Percentiles rank a stretch among this genome's conserved stretches.
These are phyloP conservation scores for Flueggea neowawraea DNA, from an alignment of 441 rosid species.

Conservation along the genomic window DNA sequence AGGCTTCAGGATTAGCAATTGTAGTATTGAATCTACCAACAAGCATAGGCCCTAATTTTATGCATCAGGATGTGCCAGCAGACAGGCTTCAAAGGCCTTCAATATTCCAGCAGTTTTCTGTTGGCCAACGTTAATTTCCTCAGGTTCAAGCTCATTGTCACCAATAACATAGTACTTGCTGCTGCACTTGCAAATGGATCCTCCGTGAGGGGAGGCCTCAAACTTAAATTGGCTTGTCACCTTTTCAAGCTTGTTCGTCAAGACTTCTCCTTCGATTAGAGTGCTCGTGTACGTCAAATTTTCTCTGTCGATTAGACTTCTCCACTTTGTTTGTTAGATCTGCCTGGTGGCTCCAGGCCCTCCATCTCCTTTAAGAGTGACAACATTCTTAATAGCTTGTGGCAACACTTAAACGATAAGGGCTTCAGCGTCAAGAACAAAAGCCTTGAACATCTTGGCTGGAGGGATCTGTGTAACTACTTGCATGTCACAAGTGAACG, in stretches of 20 bases:
- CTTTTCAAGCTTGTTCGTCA: slow-evolving; percentile 3
- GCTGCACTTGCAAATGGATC: slow-evolving; percentile 16
- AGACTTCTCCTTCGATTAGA: slow-evolving; percentile 22
- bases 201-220: slow-evolving; percentile 23
- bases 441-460: too few relatives aligned
- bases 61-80: slow-evolving; percentile 20
- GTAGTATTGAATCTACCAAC: too few relatives aligned
- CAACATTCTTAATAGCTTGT: too few relatives aligned
- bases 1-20: too few relatives aligned
- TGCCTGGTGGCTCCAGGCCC: too few relatives aligned
- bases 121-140: slow-evolving; percentile 25
- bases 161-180: slow-evolving; percentile 18
- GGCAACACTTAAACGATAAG: too few relatives aligned
- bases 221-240: slow-evolving; percentile 15
- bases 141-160: slow-evolving; percentile 18
- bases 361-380: too few relatives aligned
- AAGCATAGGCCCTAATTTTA: too few relatives aligned
- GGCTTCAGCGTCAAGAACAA: too few relatives aligned
- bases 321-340: slow-evolving; percentile 3
- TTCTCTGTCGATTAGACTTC: slow-evolving; percentile 27
- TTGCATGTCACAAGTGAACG: too few relatives aligned
- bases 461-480: too few relatives aligned
- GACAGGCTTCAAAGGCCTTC: slow-evolving; percentile 34
- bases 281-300: slow-evolving; percentile 14
- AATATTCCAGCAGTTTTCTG: slow-evolving; percentile 20